A percentile compares a stretch with the other conserved stretches of the same genome.
These are phyloP conservation scores for Trichoderma brevicompactum DNA, from an alignment of 2,329 filamentous ascomycete species.

Conservation along the genomic window DNA sequence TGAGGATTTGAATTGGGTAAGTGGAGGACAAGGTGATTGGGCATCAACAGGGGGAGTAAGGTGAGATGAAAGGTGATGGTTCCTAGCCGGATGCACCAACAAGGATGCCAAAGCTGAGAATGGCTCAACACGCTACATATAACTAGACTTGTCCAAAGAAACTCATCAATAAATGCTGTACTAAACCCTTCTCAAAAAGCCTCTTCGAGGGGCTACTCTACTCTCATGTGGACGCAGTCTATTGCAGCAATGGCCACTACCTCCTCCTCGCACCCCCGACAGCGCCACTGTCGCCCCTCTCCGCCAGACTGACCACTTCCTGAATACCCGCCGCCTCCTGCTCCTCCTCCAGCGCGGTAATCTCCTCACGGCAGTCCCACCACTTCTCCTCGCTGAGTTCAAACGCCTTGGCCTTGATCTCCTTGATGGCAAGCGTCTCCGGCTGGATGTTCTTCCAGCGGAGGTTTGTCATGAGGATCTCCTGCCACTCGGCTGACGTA, in stretches of 20 bases:
- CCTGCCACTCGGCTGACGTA: slow-evolving; percentile 89
- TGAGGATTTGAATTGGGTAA: neutral
- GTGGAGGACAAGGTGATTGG: neutral
- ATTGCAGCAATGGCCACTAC: slow-evolving; percentile 22
- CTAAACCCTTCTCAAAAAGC: neutral
- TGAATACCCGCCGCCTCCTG: slow-evolving; percentile 94
- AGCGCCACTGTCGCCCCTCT: slow-evolving; percentile 63
- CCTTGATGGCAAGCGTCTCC: slow-evolving; percentile 78
- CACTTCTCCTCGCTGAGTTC: slow-evolving; percentile 93
- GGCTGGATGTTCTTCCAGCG: slow-evolving; percentile 69
- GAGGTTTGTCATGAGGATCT: slow-evolving; percentile 75
- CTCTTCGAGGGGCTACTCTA: too few relatives aligned
- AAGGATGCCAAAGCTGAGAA: neutral
- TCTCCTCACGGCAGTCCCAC: slow-evolving; percentile 98
- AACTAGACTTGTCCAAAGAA: neutral
- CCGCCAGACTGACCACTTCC: slow-evolving; percentile 86
- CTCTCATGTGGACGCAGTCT: too few relatives aligned
- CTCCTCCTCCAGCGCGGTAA: slow-evolving; percentile 89
- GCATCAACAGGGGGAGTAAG: neutral
- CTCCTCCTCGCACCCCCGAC: slow-evolving; percentile 42
- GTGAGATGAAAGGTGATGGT: neutral
- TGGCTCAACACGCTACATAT: neutral
- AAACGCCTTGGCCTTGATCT: slow-evolving; percentile 90
- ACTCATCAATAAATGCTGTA: neutral
- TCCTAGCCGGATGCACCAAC: neutral